Evolutionary conservation across 2,329 filamentous ascomycete species (phyloP).

Genomic region (Stagonosporopsis tanaceti): DNA sequence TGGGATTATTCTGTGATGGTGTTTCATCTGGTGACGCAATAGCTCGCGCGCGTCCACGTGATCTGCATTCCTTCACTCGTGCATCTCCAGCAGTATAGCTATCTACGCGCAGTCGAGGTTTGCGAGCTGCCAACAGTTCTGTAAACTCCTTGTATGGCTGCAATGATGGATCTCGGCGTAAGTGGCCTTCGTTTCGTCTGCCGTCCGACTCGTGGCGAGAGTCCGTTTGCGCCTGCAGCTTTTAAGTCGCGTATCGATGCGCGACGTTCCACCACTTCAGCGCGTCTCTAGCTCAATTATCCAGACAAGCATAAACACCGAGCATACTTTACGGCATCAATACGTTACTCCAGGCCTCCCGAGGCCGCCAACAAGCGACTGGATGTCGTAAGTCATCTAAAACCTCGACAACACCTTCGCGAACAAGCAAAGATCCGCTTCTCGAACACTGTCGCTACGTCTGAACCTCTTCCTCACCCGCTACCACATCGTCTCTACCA

Average conservation of each 20-base stretch:
- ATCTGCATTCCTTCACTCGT: neutral
- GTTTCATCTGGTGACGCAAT: neutral
- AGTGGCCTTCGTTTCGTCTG: neutral
- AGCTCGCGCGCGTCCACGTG: neutral
- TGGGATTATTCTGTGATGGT: conserved; percentile 29
- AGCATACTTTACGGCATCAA: no score
- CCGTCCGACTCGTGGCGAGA: neutral
- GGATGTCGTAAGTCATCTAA: no score
- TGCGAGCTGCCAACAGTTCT: neutral
- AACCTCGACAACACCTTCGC: no score
- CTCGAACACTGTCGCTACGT: neutral
- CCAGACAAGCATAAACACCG: no score
- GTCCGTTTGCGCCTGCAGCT: neutral
- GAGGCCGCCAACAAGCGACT: neutral
- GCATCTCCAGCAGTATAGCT: neutral
- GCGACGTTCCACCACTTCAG: neutral
- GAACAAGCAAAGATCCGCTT: no score
- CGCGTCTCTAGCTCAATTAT: no score
- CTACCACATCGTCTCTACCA: neutral
- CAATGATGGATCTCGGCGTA: neutral
- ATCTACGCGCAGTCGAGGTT: neutral
- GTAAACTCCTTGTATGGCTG: neutral
- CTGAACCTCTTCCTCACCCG: neutral
- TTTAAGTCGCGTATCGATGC: neutral
- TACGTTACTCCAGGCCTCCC: neutral